Conservation (phyloP, 164 flowering plant species). For the Vitis cinerea region DNA sequence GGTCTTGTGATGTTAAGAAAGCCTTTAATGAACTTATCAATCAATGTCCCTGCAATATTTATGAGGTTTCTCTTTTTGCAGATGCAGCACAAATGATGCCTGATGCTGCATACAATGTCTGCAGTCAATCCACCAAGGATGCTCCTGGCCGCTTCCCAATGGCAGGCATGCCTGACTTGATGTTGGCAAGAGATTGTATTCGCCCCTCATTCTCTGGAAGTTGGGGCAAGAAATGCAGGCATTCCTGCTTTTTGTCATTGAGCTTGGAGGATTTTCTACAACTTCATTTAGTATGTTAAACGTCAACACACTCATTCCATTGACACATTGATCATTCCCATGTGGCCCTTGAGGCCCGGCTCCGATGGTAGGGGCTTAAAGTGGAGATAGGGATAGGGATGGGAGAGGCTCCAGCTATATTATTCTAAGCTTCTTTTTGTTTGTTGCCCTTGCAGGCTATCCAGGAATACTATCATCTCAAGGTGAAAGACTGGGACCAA, state of each 20-base stretch:
- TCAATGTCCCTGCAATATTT: neutral
- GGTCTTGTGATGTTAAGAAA: conserved; percentile 32
- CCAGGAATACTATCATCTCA: conserved; percentile 48
- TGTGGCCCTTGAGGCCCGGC: too few species aligned
- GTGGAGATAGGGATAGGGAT: too few species aligned
- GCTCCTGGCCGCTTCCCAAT: conserved; percentile 77
- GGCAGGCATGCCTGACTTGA: conserved; percentile 54
- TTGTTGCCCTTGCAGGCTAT: conserved; percentile 62
- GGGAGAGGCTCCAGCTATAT: neutral
- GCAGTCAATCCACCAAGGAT: conserved; percentile 74
- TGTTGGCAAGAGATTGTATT: neutral
- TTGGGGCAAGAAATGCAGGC: too few species aligned
- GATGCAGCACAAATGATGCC: conserved; percentile 91
- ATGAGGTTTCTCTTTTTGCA: conserved; percentile 14
- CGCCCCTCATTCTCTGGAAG: too few species aligned
- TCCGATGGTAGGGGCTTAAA: too few species aligned
- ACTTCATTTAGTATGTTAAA: too few species aligned
- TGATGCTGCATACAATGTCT: conserved; percentile 63
- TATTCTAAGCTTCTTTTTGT: neutral
- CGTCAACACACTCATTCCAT: too few species aligned
- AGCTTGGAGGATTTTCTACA: too few species aligned
- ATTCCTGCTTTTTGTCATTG: too few species aligned
- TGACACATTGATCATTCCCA: too few species aligned
- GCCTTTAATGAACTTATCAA: neutral
- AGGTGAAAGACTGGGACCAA: conserved; percentile 30